Base-by-base conservation (phyloP, 75 land plant genomes). In the Selaginella tamariscina region DNA sequence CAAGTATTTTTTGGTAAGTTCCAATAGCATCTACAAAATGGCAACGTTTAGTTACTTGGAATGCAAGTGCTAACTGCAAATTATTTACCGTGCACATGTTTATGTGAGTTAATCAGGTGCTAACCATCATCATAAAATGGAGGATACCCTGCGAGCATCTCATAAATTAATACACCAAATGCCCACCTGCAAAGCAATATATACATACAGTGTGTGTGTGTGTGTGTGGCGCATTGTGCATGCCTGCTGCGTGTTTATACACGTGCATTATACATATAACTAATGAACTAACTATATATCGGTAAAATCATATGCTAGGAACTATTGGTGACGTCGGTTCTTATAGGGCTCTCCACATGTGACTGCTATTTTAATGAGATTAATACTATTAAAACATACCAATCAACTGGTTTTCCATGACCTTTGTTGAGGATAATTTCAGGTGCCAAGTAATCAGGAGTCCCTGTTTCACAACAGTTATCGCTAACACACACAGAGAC, bases 371-470 rank as follows among this genome's bases (percentile, higher is more conserved):
- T 39, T 39, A 39, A 15, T 39, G 49, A 39, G 49, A 5, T 39
- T 29, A 27, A 27, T 24, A 24, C 2, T 65, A 27, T 24, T 65
- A 63, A 28, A 56, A 23, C 56, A 57, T 70, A 78, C 80, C 80
- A 78, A 65, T 78, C 80, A 28, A 78, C 80, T 32, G 80, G 79
- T 65, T 78, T 78, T 22, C 80, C 80, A 74, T 78, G 80, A 29
- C 78, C 78, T 56, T 70, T 78, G 64, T 70, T 70, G 30, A 74
- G 44, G 55, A 70, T 77, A 39, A 77, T 72, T 27, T 77, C 79
- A 31, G 79, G 79, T 31, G 79, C 75, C 54, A 77, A 54, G 54
- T 77, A 76, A 33, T 77, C 79, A 59, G 75, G 75, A 31, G 75
- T 77, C 26, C 79, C 79, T 77, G 64, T 31, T 71, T n/a, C 55